Evolutionary conservation across 1,139 yeast species (phyloP).

Genomic region (Candida sp.): DNA sequence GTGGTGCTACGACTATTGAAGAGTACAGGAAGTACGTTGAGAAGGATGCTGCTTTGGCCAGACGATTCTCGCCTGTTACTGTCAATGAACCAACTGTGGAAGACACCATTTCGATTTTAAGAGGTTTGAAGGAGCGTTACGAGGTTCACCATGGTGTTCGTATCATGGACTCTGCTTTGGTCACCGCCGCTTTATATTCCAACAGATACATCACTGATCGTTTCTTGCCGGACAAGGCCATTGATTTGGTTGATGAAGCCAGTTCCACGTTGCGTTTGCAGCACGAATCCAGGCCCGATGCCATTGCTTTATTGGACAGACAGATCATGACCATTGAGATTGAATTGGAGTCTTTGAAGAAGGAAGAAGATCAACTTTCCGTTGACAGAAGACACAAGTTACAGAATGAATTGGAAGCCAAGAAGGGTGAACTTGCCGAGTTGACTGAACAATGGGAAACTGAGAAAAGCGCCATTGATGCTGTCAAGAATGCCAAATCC

Average conservation of each 20-base stretch:
- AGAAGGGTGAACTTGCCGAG: constrained; percentile 66
- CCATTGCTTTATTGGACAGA: constrained; percentile 88
- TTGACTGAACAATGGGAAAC: constrained; percentile 86
- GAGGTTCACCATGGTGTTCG: constrained; percentile 99
- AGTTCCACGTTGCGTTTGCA: constrained; percentile 93
- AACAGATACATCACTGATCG: constrained; percentile 93
- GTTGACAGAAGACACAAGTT: constrained; percentile 70
- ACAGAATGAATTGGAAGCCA: constrained; percentile 65
- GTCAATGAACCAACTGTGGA: constrained; percentile 92
- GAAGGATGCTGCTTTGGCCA: constrained; percentile 89
- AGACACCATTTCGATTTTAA: constrained; percentile 88
- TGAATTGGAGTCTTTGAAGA: constrained; percentile 90
- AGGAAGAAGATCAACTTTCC: constrained; percentile 89
- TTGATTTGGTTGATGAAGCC: constrained; percentile 96
- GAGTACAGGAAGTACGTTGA: constrained; percentile 89
- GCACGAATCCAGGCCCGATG: constrained; percentile 97
- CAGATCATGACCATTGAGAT: constrained; percentile 93
- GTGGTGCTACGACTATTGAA: constrained; percentile 95
- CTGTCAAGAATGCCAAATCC: constrained; percentile 77
- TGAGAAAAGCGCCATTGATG: constrained; percentile 76
- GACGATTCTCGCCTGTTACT: constrained; percentile 90
- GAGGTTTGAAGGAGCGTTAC: constrained; percentile 93
- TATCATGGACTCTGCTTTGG: constrained; percentile 90
- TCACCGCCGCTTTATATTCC: constrained; percentile 90
- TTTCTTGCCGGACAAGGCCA: constrained; percentile 94